A percentile compares a stretch with the other conserved stretches of the same genome.
These are phyloP conservation scores for Lophiostoma macrostomum DNA, from an alignment of 495 filamentous ascomycete genomes.

Conservation along the genomic window DNA sequence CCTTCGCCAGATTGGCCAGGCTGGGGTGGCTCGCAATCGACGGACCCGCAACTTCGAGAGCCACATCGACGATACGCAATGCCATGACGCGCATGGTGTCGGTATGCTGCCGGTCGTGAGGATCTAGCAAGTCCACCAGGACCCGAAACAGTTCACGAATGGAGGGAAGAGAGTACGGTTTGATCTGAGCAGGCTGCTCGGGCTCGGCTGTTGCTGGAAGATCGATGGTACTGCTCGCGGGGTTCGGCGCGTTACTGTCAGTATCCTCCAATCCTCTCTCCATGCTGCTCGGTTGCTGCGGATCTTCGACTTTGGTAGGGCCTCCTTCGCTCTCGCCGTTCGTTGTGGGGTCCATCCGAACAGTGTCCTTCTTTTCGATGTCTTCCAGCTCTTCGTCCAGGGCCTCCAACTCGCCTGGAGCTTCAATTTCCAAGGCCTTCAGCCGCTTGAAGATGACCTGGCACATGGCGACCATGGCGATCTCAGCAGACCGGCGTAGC, in stretches of 20 bases:
- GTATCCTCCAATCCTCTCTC: conserved; percentile 26
- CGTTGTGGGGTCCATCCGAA: conserved; percentile 88
- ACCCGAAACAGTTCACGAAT: conserved; percentile 93
- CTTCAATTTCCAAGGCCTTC: conserved; percentile 76
- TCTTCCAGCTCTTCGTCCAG: conserved; percentile 60
- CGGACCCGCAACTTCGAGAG: conserved; percentile 91
- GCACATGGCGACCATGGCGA: conserved; percentile 97
- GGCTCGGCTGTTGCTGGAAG: conserved; percentile 28
- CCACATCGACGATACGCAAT: conserved; percentile 93
- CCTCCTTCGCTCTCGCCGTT: conserved; percentile 62
- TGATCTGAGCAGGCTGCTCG: conserved; percentile 52
- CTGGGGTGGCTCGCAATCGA: conserved; percentile 93
- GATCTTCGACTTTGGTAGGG: conserved; percentile 41
- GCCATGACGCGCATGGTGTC: conserved; percentile 98
- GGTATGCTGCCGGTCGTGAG: conserved; percentile 84
- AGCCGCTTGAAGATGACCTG: conserved; percentile 93
- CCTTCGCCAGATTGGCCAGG: conserved; percentile 81
- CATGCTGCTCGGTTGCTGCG: conserved; percentile 19
- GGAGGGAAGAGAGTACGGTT: conserved; percentile 88
- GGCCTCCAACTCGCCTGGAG: conserved; percentile 56
- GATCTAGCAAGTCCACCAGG: conserved; percentile 90
- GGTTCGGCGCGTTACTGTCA: conserved; percentile 22
- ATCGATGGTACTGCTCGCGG: conserved; percentile 37
- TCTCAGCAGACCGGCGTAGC: conserved; percentile 85
- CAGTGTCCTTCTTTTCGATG: conserved; percentile 57